Conservation (phyloP, 2,329 filamentous ascomycete species). For the Colletotrichum liaoningense region DNA sequence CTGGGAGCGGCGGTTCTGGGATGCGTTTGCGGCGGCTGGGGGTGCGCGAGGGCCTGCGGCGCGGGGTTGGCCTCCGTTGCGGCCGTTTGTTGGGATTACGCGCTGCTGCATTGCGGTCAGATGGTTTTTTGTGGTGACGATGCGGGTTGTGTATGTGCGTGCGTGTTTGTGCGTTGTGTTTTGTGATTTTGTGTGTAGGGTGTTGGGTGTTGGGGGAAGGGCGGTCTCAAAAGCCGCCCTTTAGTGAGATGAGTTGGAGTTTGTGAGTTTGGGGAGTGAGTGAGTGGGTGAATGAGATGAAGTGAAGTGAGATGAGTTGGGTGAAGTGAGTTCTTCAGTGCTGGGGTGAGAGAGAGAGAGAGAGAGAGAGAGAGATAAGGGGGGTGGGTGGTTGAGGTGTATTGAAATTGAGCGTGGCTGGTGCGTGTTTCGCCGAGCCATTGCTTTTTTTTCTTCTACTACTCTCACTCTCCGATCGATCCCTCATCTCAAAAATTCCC, state of each 20-base stretch:
- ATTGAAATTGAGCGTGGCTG: not conserved
- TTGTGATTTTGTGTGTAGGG: not conserved
- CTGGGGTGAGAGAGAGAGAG: not conserved
- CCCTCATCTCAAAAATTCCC: not conserved
- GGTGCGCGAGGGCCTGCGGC: conserved; percentile 28
- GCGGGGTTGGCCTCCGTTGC: conserved; percentile 18
- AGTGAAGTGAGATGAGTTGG: not conserved
- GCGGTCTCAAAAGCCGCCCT: not conserved
- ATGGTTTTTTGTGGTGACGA: not conserved
- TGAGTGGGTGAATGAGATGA: not conserved
- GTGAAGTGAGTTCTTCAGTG: not conserved
- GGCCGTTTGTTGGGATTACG: conserved; percentile 17
- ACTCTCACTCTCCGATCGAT: not conserved
- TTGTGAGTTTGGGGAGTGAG: not conserved
- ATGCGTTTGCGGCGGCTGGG: conserved; percentile 30
- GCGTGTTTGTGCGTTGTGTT: not conserved
- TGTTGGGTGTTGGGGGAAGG: not conserved
- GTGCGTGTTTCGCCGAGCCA: not conserved
- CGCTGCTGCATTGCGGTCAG: conserved; percentile 31
- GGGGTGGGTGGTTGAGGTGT: not conserved
- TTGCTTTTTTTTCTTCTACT: not conserved
- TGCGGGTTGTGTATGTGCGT: not conserved
- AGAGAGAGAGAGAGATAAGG: not conserved
- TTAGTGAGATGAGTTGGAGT: not conserved
- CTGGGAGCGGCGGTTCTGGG: conserved; percentile 30